Conservation (phyloP, 2,329 filamentous ascomycete genomes). For the Xenosphaeropsis pyriputrescens region DNA sequence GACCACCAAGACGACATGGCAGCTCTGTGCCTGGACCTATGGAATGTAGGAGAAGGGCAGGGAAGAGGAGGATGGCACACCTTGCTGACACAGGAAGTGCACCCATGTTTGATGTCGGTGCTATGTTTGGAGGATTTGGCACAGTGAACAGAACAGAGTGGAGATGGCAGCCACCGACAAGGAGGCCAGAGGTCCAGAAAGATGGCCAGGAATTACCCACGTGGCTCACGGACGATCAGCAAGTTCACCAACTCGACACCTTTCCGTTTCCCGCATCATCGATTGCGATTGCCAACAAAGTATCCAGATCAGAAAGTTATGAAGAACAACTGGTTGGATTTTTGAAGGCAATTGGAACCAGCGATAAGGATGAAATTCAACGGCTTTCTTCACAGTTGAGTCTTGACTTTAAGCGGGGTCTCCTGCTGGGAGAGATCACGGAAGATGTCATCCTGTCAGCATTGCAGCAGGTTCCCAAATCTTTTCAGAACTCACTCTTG, state of each 20-base stretch:
- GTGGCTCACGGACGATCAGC: slow-evolving; percentile 9
- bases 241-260: neutral
- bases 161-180: slow-evolving; percentile 16
- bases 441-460: slow-evolving; percentile 3
- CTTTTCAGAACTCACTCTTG: slow-evolving; percentile 1
- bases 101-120: slow-evolving; percentile 4
- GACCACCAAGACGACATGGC: slow-evolving; percentile 15
- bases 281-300: neutral
- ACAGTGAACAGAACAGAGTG: slow-evolving; percentile 12
- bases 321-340: neutral
- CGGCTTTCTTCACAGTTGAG: slow-evolving; percentile 6
- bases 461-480: slow-evolving; percentile 4
- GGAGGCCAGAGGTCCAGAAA: slow-evolving; percentile 2
- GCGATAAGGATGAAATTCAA: slow-evolving; percentile 1
- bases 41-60: slow-evolving; percentile 17
- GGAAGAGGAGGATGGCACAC: slow-evolving; percentile 17
- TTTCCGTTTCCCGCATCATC: neutral
- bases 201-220: slow-evolving; percentile 4
- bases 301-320: slow-evolving; percentile 3
- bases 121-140: slow-evolving; percentile 10
- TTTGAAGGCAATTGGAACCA: slow-evolving; percentile 3
- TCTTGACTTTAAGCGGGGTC: slow-evolving; percentile 8
- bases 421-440: slow-evolving; percentile 9
- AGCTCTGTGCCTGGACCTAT: slow-evolving; percentile 20
- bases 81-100: slow-evolving; percentile 9